Percentiles rank a stretch among this genome's conserved stretches.
Conservation (phyloP, 495 filamentous ascomycete species). For the Aspergillus mulundensis region DNA sequence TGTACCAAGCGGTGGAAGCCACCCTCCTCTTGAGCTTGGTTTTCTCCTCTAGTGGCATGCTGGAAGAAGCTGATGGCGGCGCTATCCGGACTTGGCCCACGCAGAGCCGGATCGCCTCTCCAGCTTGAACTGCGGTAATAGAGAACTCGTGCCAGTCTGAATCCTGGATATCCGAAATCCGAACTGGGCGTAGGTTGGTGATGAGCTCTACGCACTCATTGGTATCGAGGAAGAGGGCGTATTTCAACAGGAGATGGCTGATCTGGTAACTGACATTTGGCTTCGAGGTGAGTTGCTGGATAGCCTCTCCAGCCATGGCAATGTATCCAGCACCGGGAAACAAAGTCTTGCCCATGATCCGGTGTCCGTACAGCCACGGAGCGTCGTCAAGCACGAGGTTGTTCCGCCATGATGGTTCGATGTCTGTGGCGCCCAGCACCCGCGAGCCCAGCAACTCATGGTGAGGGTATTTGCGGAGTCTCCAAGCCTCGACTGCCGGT, state of each 20-base stretch:
- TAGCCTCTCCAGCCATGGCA: constrained; percentile 46
- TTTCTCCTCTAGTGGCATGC: background rate
- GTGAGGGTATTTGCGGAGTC: constrained; percentile 38
- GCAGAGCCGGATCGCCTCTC: background rate
- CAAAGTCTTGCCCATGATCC: constrained; percentile 31
- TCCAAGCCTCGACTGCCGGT: constrained; percentile 33
- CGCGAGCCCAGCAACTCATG: constrained; percentile 44
- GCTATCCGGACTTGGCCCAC: background rate
- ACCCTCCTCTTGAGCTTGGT: constrained; percentile 4
- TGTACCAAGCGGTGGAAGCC: constrained; percentile 29
- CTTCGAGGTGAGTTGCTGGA: constrained; percentile 16
- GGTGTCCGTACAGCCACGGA: constrained; percentile 50
- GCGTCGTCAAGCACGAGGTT: constrained; percentile 33
- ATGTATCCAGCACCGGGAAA: constrained; percentile 47
- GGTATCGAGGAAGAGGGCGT: background rate
- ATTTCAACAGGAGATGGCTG: background rate
- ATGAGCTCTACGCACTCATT: constrained; percentile 31
- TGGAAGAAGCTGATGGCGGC: background rate
- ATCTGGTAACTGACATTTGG: background rate
- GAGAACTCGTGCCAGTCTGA: constrained; percentile 43
- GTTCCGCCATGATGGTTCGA: constrained; percentile 39
- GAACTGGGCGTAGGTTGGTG: constrained; percentile 31
- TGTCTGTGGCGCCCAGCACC: constrained; percentile 29
- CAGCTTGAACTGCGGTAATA: constrained; percentile 19
- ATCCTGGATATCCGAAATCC: constrained; percentile 31